phyloP scores from a whole-genome alignment of 1,139 yeast species.

The Kodamaea alishanica region DNA sequence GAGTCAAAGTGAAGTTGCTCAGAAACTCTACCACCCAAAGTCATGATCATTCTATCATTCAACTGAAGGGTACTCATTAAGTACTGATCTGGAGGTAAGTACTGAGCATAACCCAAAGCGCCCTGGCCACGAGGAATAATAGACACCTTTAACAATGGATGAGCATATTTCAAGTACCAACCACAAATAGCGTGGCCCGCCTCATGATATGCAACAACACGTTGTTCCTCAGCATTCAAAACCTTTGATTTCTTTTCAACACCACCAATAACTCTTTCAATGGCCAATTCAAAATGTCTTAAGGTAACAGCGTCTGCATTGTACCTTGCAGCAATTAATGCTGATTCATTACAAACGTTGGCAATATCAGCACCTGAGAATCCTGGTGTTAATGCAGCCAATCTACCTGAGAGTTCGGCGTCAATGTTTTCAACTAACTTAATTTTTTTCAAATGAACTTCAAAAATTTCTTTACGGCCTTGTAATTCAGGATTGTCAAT shows the following conservation, averaged over 20 bases:
- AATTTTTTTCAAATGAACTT: slow-evolving; percentile 74
- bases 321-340: slow-evolving; percentile 88
- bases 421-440: slow-evolving; percentile 46
- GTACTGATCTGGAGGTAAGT: slow-evolving; percentile 90
- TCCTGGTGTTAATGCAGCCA: slow-evolving; percentile 96
- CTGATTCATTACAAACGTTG: slow-evolving; percentile 95
- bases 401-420: slow-evolving; percentile 66
- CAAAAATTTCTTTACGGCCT: slow-evolving; percentile 89
- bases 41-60: slow-evolving; percentile 90
- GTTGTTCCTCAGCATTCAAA: slow-evolving; percentile 78
- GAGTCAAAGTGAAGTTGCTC: slow-evolving; percentile 88
- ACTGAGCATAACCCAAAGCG: slow-evolving; percentile 97
- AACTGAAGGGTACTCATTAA: slow-evolving; percentile 76
- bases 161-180: slow-evolving; percentile 87
- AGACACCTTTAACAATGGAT: slow-evolving; percentile 90
- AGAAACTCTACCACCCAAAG: slow-evolving; percentile 93
- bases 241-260: slow-evolving; percentile 86
- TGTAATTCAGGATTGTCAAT: slow-evolving; percentile 90
- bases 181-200: slow-evolving; percentile 99
- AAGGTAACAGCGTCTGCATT: slow-evolving; percentile 66
- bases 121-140: slow-evolving; percentile 97
- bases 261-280: slow-evolving; percentile 96
- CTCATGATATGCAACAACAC: slow-evolving; percentile 92
- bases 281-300: slow-evolving; percentile 88
- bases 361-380: slow-evolving; percentile 98